A percentile compares a stretch with the other conserved stretches of the same genome.
Evolutionary conservation across 2,329 filamentous ascomycete species (phyloP).

Genomic region (Pestalotiopsis sp.): DNA sequence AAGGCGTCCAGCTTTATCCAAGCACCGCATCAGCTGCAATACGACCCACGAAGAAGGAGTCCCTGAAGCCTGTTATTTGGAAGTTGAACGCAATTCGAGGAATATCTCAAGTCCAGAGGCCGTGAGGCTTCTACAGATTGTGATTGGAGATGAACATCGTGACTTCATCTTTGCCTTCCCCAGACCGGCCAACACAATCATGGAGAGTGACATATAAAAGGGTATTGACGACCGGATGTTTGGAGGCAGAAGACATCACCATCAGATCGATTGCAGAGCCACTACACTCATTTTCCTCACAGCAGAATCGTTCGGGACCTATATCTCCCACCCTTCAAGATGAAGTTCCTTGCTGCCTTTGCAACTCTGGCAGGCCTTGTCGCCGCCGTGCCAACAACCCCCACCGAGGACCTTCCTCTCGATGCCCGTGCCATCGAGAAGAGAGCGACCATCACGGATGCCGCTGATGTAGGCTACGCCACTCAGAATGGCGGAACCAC

Average conservation of each 20-base stretch:
- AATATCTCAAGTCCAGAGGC: constrained; percentile 4
- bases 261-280: not conserved
- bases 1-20: not conserved
- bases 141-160: not conserved
- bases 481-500: constrained; percentile 41
- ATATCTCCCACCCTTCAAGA: constrained; percentile 8
- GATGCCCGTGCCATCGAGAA: constrained; percentile 23
- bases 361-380: constrained; percentile 22
- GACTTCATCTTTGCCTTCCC: not conserved
- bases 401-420: constrained; percentile 15
- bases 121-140: not conserved
- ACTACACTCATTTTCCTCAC: not conserved
- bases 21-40: not conserved
- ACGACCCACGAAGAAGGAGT: not conserved
- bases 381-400: constrained; percentile 21
- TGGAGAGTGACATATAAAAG: not conserved
- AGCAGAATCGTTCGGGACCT: not conserved
- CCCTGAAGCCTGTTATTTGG: not conserved
- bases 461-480: constrained; percentile 22
- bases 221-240: not conserved
- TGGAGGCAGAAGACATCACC: not conserved
- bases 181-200: not conserved
- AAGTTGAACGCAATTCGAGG: constrained; percentile 9
- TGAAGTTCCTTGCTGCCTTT: constrained; percentile 25
- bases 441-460: constrained; percentile 24